phyloP scores from a whole-genome alignment of 331 rosid species.

The Prunus yedoensis region DNA sequence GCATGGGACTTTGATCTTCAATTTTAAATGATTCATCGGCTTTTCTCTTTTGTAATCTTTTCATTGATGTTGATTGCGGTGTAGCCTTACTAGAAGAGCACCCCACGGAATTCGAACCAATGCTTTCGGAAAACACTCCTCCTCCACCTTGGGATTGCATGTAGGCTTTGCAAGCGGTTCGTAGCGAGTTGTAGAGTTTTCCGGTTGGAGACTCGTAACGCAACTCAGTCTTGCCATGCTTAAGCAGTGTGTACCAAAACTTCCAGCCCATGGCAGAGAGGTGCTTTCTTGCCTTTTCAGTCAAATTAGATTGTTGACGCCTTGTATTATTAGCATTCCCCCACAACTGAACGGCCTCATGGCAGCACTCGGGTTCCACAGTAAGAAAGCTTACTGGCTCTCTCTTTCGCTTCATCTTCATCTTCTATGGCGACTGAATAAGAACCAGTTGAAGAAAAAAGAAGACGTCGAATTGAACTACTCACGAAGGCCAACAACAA shows the following conservation, averaged over 20 bases:
- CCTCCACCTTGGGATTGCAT: conserved; percentile 17
- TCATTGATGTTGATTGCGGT: neutral
- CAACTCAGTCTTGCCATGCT: conserved; percentile 38
- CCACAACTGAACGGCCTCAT: conserved; percentile 55
- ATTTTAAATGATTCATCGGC: neutral
- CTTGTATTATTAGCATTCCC: neutral
- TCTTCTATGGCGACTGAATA: too few species aligned
- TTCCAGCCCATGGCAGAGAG: conserved; percentile 51
- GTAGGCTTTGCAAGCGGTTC: conserved; percentile 50
- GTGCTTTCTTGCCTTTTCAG: conserved; percentile 46
- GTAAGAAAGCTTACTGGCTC: neutral
- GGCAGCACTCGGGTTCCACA: conserved; percentile 21
- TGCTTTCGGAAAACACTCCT: neutral
- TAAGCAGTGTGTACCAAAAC: conserved; percentile 17
- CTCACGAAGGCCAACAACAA: too few species aligned
- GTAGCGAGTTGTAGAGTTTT: conserved; percentile 43
- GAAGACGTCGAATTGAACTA: too few species aligned
- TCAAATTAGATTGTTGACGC: neutral
- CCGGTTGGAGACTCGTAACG: conserved; percentile 60
- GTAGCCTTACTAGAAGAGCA: neutral
- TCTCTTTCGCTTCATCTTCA: neutral
- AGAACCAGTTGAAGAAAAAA: too few species aligned
- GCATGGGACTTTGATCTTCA: neutral
- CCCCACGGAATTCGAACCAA: neutral
- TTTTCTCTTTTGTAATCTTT: neutral